Conservation (phyloP, 2,329 filamentous ascomycete genomes). For the Aspergillus vadensis region DNA sequence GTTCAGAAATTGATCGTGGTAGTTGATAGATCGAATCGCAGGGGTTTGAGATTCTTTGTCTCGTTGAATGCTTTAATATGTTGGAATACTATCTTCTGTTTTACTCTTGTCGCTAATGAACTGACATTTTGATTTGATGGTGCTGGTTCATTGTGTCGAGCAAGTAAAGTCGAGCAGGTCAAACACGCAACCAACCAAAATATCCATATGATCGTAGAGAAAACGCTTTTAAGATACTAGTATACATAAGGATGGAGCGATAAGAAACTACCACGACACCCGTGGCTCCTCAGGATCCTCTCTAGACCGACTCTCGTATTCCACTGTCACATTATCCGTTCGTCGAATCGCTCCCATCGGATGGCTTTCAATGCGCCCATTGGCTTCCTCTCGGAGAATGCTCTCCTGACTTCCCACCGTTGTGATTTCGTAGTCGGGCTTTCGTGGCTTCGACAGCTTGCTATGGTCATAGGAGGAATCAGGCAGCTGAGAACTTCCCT, state of each 20-base stretch:
- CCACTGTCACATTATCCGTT: constrained; percentile 25
- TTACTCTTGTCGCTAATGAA: background rate
- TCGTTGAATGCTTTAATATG: background rate
- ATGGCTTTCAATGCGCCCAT: constrained; percentile 2
- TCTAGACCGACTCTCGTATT: constrained; percentile 18
- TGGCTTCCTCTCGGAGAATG: constrained; percentile 17
- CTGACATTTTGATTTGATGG: no score
- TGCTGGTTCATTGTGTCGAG: no score
- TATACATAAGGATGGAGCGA: background rate
- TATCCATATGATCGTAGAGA: no score
- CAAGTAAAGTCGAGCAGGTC: no score
- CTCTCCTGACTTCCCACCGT: constrained; percentile 25
- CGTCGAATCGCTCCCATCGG: constrained; percentile 20
- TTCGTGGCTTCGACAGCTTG: constrained; percentile 8
- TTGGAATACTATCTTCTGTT: background rate
- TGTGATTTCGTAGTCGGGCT: constrained; percentile 6
- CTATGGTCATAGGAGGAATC: background rate
- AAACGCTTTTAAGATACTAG: background rate
- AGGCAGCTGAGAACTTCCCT: constrained; percentile 6
- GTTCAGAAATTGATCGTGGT: background rate
- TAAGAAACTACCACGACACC: background rate
- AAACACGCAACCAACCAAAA: no score
- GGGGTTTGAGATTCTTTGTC: background rate
- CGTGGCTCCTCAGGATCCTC: background rate
- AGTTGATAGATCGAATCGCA: background rate